Conservation (phyloP, 2,329 filamentous ascomycete genomes). For the Fusarium drepaniforme region DNA sequence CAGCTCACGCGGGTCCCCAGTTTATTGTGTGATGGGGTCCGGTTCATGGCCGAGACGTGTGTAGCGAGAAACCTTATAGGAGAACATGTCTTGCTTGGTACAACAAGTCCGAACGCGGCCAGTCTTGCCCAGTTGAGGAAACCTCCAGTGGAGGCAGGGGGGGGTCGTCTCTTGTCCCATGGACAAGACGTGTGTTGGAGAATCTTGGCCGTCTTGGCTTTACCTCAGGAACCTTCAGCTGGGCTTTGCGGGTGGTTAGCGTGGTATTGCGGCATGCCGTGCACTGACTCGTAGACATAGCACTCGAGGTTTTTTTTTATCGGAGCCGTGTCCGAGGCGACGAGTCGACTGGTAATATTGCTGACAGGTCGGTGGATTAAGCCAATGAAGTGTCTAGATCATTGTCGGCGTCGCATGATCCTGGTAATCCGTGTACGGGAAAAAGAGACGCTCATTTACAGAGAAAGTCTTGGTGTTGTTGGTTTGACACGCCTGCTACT, state of each 20-base stretch:
- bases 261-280: background rate
- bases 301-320: background rate
- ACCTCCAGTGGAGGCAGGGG: conserved; percentile 25
- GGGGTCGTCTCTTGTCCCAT: conserved; percentile 1
- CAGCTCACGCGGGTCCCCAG: background rate
- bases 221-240: background rate
- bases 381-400: background rate
- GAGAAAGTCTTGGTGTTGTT: background rate
- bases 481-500: background rate
- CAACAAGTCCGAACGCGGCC: background rate
- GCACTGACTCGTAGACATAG: conserved; percentile 1
- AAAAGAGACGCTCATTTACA: background rate
- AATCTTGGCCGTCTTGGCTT: background rate
- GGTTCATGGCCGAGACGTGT: conserved; percentile 1
- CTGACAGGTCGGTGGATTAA: background rate
- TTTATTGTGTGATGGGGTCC: conserved; percentile 1
- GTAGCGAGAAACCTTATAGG: background rate
- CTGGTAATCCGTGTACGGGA: background rate
- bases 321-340: background rate
- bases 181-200: background rate
- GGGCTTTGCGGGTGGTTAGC: background rate
- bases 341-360: background rate
- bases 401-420: background rate
- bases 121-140: conserved; percentile 32
- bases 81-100: background rate